phyloP scores from a whole-genome alignment of 139 green algal genomes.

The Diplosphaera chodatii region DNA sequence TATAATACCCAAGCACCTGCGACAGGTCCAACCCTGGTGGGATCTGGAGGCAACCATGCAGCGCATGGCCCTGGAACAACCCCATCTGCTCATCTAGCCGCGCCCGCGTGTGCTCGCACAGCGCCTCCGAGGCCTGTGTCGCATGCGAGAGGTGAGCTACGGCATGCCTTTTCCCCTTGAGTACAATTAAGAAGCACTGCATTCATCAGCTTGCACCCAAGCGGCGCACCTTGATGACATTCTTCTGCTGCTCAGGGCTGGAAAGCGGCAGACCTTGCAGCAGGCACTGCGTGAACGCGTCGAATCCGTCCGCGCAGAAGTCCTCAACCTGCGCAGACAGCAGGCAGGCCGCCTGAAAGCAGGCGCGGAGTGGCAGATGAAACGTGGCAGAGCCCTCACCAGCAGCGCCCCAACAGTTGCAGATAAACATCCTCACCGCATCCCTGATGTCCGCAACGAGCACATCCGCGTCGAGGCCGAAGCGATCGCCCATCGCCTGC shows the following conservation, averaged over 20 bases:
- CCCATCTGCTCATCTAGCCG: not conserved
- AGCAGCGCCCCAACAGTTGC: too few species aligned
- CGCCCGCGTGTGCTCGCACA: not conserved
- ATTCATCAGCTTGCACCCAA: too few species aligned
- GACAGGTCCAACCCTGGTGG: not conserved
- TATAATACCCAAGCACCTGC: too few species aligned
- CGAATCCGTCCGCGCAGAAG: not conserved
- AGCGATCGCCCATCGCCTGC: not conserved
- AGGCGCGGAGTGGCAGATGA: too few species aligned
- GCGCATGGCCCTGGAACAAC: not conserved
- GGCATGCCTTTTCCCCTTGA: too few species aligned
- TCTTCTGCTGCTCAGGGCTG: not conserved
- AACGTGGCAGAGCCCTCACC: too few species aligned
- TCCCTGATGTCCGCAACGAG: not conserved
- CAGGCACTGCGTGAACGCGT: not conserved
- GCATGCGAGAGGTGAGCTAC: not conserved
- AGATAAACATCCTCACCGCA: not conserved
- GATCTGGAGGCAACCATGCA: not conserved
- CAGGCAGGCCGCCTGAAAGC: too few species aligned
- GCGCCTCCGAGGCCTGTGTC: not conserved
- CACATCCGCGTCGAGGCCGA: not conserved
- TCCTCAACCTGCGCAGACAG: not conserved
- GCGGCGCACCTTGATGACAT: not conserved
- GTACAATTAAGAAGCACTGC: too few species aligned
- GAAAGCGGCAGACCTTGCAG: not conserved